These are phyloP conservation scores for Pseudocercospora cruenta DNA, from an alignment of 2,329 filamentous ascomycete genomes.

Conservation along the genomic window DNA sequence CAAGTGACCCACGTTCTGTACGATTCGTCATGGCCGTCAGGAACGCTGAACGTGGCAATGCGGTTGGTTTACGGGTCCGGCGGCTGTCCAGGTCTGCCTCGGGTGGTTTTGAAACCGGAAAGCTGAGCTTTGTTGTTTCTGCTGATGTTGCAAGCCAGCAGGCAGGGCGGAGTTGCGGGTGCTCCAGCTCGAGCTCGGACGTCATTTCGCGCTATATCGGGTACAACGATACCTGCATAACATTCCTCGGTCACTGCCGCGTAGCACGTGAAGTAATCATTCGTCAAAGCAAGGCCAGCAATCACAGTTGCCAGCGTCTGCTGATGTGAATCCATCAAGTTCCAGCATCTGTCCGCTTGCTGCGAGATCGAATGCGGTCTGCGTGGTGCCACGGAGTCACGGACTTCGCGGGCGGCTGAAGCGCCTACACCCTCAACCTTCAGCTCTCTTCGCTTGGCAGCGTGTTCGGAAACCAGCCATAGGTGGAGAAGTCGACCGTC, in stretches of 20 bases:
- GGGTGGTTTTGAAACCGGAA: constrained; percentile 10
- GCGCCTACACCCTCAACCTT: constrained; percentile 7
- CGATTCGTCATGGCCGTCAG: constrained; percentile 16
- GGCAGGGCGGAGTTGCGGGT: background rate
- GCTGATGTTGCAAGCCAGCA: constrained; percentile 10
- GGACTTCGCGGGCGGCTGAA: constrained; percentile 4
- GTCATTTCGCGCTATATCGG: constrained; percentile 18
- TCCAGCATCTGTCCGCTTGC: constrained; percentile 4
- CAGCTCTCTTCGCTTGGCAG: constrained; percentile 38
- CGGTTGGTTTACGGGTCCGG: constrained; percentile 18
- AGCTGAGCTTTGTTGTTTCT: constrained; percentile 15
- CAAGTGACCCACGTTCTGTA: constrained; percentile 16
- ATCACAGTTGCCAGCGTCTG: constrained; percentile 12
- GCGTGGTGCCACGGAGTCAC: constrained; percentile 8
- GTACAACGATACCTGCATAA: constrained; percentile 2
- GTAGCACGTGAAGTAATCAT: constrained; percentile 23
- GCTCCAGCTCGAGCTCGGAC: constrained; percentile 12
- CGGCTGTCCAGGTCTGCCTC: constrained; percentile 14
- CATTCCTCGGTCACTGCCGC: constrained; percentile 4
- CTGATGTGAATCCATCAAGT: constrained; percentile 11
- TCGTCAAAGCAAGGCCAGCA: constrained; percentile 13
- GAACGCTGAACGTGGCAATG: constrained; percentile 22
- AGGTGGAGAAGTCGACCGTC: constrained; percentile 49
- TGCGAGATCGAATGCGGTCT: background rate
- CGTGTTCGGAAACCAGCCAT: constrained; percentile 53